These are phyloP conservation scores for Fragilariopsis cylindrus DNA, from an alignment of 108 stramenopile genomes.

Conservation along the genomic window DNA sequence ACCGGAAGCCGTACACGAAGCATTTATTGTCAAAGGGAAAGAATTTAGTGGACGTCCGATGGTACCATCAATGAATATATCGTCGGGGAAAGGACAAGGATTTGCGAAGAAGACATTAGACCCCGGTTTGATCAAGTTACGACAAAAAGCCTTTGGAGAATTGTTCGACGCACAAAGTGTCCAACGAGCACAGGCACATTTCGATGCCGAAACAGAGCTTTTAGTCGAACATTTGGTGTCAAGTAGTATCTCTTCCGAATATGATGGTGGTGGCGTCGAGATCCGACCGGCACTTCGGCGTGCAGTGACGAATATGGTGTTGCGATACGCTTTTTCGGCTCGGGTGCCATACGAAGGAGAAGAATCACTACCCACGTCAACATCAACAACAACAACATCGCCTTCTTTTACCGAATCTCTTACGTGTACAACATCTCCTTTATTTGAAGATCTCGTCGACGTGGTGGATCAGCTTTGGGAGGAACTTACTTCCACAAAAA, in stretches of 20 bases:
- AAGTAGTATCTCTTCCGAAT: neutral
- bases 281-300: conserved; percentile 11
- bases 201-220: neutral
- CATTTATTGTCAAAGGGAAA: neutral
- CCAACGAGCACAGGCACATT: neutral
- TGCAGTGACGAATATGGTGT: conserved; percentile 12
- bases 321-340: conserved; percentile 8
- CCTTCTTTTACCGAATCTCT: too few relatives aligned
- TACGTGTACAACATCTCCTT: neutral
- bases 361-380: neutral
- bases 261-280: neutral
- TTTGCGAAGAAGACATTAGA: conserved; percentile 5
- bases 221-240: neutral
- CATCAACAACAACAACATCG: neutral
- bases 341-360: conserved; percentile 11
- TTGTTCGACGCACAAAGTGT: conserved; percentile 1
- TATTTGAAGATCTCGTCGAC: conserved; percentile 7
- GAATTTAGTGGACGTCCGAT: conserved; percentile 11
- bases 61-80: conserved; percentile 11
- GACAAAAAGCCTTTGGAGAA: conserved; percentile 3
- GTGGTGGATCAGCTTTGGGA: conserved; percentile 6
- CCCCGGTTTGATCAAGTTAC: neutral
- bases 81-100: conserved; percentile 9
- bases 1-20: conserved; percentile 5
- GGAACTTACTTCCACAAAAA: conserved; percentile 7